Base-by-base conservation (phyloP, 2,329 filamentous ascomycete species). In the Catunica adiposa region DNA sequence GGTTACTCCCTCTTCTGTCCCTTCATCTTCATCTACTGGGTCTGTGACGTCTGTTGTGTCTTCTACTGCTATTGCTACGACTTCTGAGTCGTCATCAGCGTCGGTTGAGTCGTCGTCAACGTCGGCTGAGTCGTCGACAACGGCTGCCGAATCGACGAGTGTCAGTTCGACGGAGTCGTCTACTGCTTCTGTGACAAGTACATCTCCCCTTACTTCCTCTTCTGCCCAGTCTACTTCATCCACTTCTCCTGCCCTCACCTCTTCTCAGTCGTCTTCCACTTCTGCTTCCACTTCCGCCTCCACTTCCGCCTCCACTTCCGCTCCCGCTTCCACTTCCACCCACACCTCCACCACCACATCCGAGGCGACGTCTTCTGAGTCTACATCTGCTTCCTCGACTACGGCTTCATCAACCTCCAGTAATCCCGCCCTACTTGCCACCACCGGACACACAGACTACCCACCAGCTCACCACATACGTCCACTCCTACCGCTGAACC, bases 131-230 rank as follows among this genome's bases (percentile, higher is more conserved):
- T 58, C 58, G 15, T 53, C 58, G 55, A 25, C 59, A 50, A 56
- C 59, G 47, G 56, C 57, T 52, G 17, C 53, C 52, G 47, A 15
- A 3, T 53, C 55, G 22, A 34, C 44, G 11, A 22, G 59, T 48
- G 50, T 55, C 57, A 55, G 59, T 38, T 56, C 58, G 50, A 66
- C 67, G 56, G 61, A 66, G 57, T 34, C 29, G 29, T 9, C 1
- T 44, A 61, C 62, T 42, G 62, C 65, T 57, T 64, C 62, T 59
- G 63, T 64, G 58, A 62, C 62, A 58, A 63, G 64, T 59, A 63
- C 61, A 51, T 61, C 61, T 53, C 58, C 59, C 40, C 42, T 56
- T n/a, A 56, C 61, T 38, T 58, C 60, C 53, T 54, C 58, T 15
- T 60, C 62, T 23, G 42, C n/a, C n/a, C n/a, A 56, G 57, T 34